Percentiles rank a stretch among this genome's conserved stretches.
Evolutionary conservation across 2,329 filamentous ascomycete species (phyloP).

Genomic region (Aspergillus ibericus): DNA sequence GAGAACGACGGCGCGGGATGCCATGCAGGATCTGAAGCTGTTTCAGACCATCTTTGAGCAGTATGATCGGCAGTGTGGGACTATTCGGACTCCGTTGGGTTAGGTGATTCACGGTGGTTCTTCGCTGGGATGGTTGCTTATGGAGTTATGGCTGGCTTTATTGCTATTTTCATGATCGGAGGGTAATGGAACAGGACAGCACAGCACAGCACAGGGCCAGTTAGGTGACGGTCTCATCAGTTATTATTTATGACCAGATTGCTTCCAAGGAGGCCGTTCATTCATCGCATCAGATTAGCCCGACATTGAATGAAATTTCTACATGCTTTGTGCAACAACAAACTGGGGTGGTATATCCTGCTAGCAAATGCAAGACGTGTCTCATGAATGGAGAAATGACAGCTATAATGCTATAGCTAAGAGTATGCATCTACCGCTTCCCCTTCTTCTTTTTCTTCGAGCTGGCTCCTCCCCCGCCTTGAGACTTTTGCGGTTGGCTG

Average conservation of each 20-base stretch:
- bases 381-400: slow-evolving; percentile 6
- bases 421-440: slow-evolving; percentile 41
- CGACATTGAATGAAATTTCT: not conserved
- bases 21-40: slow-evolving; percentile 37
- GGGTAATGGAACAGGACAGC: not conserved
- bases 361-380: slow-evolving; percentile 11
- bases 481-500: slow-evolving; percentile 33
- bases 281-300: not conserved
- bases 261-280: not conserved
- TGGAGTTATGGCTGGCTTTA: not conserved
- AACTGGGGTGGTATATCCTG: not conserved
- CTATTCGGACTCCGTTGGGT: slow-evolving; percentile 35
- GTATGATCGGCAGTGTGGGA: slow-evolving; percentile 38
- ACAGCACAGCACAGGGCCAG: not conserved
- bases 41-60: slow-evolving; percentile 38
- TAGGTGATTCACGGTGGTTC: too few relatives aligned
- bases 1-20: slow-evolving; percentile 40
- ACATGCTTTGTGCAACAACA: slow-evolving; percentile 9
- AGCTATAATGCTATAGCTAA: not conserved
- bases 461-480: slow-evolving; percentile 37
- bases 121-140: not conserved
- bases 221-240: not conserved
- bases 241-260: not conserved
- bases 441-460: slow-evolving; percentile 55
- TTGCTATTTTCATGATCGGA: not conserved